A percentile compares a stretch with the other conserved stretches of the same genome.
Conservation (phyloP, 2,329 filamentous ascomycete species). For the Myriosclerotinia scirpicola region DNA sequence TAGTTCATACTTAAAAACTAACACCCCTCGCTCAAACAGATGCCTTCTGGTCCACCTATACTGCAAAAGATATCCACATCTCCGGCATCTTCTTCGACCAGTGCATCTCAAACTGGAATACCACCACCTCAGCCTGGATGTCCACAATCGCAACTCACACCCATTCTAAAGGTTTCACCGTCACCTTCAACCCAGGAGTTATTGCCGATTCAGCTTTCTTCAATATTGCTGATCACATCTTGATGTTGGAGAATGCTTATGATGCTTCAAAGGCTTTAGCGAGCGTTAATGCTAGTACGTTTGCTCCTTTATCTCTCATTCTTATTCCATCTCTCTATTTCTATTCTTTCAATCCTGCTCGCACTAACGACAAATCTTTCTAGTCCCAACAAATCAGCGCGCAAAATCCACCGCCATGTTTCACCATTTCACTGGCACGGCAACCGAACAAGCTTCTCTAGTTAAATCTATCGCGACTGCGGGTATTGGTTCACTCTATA, state of each 20-base stretch:
- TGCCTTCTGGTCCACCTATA: conserved; percentile 18
- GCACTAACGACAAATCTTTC: too few relatives aligned
- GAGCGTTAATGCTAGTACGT: neutral
- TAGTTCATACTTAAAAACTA: too few relatives aligned
- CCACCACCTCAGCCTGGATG: neutral
- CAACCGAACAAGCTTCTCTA: neutral
- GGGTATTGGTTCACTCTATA: neutral
- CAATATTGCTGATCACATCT: conserved; percentile 13
- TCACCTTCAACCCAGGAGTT: conserved; percentile 18
- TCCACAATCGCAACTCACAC: neutral
- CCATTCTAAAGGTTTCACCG: neutral
- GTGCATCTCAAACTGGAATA: neutral
- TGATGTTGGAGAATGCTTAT: conserved; percentile 12
- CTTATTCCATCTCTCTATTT: neutral
- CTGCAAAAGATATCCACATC: neutral
- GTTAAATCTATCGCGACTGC: neutral
- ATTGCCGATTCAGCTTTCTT: neutral
- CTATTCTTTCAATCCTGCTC: too few relatives aligned
- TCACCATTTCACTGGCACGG: neutral
- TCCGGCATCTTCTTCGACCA: conserved; percentile 22
- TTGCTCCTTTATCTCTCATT: neutral
- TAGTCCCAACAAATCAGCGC: neutral
- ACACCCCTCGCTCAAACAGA: too few relatives aligned
- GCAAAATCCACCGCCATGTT: neutral
- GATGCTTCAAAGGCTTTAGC: neutral